Conservation (phyloP, 2,329 filamentous ascomycete genomes). For the Tolypocladium ophioglossoides region DNA sequence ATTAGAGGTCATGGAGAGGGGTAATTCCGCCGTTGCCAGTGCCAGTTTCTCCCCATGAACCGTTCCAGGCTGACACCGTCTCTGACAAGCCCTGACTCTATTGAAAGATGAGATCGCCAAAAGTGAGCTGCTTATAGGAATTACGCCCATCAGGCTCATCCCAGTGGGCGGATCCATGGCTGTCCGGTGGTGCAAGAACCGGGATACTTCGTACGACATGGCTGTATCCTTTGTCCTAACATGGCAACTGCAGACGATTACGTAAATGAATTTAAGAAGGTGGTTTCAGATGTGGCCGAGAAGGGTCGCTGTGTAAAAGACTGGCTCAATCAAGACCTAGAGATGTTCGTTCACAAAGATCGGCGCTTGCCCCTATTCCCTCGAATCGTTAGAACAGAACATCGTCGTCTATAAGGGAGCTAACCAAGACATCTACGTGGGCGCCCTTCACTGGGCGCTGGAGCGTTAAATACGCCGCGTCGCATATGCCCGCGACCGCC, state of each 20-base stretch:
- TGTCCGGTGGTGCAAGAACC: slow-evolving; percentile 11
- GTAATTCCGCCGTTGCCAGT: too few relatives aligned
- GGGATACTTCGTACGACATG: slow-evolving; percentile 12
- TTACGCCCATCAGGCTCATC: slow-evolving; percentile 16
- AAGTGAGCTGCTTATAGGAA: slow-evolving; percentile 14
- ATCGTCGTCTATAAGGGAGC: slow-evolving; percentile 11
- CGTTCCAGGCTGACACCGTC: not conserved
- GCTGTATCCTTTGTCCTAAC: slow-evolving; percentile 15
- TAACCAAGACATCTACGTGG: slow-evolving; percentile 14
- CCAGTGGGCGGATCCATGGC: slow-evolving; percentile 12
- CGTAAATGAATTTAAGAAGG: slow-evolving; percentile 7
- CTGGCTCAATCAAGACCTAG: slow-evolving; percentile 14
- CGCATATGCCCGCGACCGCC: slow-evolving; percentile 2
- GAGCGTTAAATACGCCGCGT: slow-evolving; percentile 15
- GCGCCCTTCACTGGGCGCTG: slow-evolving; percentile 12
- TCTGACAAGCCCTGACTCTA: slow-evolving; percentile 7
- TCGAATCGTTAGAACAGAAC: slow-evolving; percentile 12
- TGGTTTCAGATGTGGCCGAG: slow-evolving; percentile 6
- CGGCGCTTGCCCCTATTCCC: slow-evolving; percentile 11
- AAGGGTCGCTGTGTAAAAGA: slow-evolving; percentile 2
- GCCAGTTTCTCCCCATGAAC: not conserved
- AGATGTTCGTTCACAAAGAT: slow-evolving; percentile 8
- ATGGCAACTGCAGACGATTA: slow-evolving; percentile 11
- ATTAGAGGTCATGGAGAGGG: too few relatives aligned
- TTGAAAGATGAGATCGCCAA: slow-evolving; percentile 12